phyloP scores from a whole-genome alignment of 2,329 filamentous ascomycete species.

The Pseudogymnoascus sp. region DNA sequence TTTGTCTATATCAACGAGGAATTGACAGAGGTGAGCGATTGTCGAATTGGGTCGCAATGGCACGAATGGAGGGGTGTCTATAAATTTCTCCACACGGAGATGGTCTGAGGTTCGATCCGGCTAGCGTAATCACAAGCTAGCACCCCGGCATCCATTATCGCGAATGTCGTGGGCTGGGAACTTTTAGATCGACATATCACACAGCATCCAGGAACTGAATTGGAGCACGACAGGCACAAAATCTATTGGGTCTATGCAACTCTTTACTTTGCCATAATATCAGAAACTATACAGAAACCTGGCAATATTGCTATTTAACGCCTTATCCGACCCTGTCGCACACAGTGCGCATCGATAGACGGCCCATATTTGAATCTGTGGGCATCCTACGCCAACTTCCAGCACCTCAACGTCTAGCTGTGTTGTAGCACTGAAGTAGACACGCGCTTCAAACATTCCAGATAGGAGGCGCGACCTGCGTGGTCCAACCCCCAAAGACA shows the following conservation, averaged over 20 bases:
- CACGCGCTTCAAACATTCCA: background rate
- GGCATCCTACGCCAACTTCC: background rate
- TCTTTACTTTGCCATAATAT: background rate
- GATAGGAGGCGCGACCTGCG: slow-evolving; percentile 12
- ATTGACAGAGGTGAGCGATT: background rate
- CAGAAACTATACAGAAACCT: background rate
- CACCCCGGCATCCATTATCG: slow-evolving; percentile 5
- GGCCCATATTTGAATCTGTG: background rate
- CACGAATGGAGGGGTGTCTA: background rate
- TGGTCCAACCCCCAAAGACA: background rate
- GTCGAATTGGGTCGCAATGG: slow-evolving; percentile 1
- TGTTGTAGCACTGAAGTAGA: background rate
- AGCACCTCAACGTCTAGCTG: background rate
- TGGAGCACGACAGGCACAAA: slow-evolving; percentile 1
- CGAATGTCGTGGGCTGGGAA: slow-evolving; percentile 7
- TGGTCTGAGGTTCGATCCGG: background rate
- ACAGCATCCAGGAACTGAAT: background rate
- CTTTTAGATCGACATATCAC: slow-evolving; percentile 7
- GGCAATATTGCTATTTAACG: background rate
- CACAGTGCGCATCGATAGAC: background rate
- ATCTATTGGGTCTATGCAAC: background rate
- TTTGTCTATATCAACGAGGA: background rate
- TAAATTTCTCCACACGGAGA: slow-evolving; percentile 5
- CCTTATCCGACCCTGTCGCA: background rate
- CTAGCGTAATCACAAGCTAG: slow-evolving; percentile 1